Percentiles rank a stretch among this genome's conserved stretches.
These are phyloP conservation scores for Eucalyptus caleyi DNA, from an alignment of 345 rosid genomes.

Conservation along the genomic window DNA sequence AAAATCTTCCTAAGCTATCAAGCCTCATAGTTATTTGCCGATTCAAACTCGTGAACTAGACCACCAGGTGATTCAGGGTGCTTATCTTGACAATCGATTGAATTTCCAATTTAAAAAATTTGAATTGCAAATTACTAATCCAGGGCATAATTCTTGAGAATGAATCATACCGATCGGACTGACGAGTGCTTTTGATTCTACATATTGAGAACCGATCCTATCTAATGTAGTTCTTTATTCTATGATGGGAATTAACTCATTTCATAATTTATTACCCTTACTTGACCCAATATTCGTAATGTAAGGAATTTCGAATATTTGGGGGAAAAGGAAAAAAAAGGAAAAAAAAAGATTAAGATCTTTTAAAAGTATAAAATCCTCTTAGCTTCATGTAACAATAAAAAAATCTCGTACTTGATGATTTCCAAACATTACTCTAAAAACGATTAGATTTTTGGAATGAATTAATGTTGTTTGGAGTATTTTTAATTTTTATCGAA, in stretches of 20 bases:
- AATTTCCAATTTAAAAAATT: neutral
- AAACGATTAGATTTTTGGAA: neutral
- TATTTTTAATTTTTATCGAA: neutral
- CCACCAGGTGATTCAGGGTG: fast-evolving
- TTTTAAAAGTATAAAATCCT: neutral
- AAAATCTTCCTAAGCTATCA: no score
- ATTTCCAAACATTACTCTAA: neutral
- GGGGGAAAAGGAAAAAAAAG: fast-evolving
- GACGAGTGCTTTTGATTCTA: fast-evolving
- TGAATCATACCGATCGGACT: fast-evolving
- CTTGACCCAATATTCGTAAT: fast-evolving
- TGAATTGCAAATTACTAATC: fast-evolving
- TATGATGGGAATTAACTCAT: neutral
- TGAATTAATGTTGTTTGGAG: neutral
- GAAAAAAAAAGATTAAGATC: neutral
- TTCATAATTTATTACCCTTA: fast-evolving
- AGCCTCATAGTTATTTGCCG: neutral
- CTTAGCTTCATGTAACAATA: neutral
- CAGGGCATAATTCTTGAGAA: fast-evolving
- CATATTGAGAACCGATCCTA: fast-evolving
- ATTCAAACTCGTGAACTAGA: neutral
- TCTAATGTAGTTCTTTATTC: fast-evolving
- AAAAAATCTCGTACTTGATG: neutral
- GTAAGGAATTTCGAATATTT: neutral
- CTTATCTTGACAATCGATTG: fast-evolving